Evolutionary conservation across 2,329 filamentous ascomycete species (phyloP).

Genomic region (Colletotrichum incanum): DNA sequence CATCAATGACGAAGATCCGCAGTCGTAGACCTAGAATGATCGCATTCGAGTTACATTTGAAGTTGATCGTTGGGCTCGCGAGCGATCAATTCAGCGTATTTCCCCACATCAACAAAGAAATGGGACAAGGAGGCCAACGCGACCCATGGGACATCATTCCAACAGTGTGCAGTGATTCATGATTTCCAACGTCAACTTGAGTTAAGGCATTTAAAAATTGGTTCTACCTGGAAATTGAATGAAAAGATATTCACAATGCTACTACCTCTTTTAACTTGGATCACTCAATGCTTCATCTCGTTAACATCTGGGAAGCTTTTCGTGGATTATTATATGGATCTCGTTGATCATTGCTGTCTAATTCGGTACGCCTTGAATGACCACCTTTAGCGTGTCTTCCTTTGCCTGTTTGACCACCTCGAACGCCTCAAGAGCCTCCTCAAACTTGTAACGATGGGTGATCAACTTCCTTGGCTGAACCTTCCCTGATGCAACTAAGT

Average conservation of each 20-base stretch:
- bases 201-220: not conserved
- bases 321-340: not conserved
- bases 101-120: not conserved
- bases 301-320: too few relatives aligned
- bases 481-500: conserved; percentile 65
- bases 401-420: conserved; percentile 78
- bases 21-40: not conserved
- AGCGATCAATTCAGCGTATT: not conserved
- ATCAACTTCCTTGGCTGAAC: conserved; percentile 69
- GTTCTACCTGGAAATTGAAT: not conserved
- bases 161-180: not conserved
- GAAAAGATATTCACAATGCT: not conserved
- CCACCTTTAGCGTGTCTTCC: conserved; percentile 80
- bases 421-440: conserved; percentile 74
- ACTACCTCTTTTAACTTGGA: too few relatives aligned
- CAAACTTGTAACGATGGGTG: conserved; percentile 78
- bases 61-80: not conserved
- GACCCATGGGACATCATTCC: not conserved
- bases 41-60: not conserved
- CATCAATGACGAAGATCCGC: too few relatives aligned
- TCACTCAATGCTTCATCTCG: too few relatives aligned
- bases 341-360: not conserved
- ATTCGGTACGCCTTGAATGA: conserved; percentile 64
- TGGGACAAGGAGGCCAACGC: not conserved
- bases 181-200: not conserved